phyloP scores from a whole-genome alignment of 768 basidiomycete species.

The Boletus rufocinnamomeus region DNA sequence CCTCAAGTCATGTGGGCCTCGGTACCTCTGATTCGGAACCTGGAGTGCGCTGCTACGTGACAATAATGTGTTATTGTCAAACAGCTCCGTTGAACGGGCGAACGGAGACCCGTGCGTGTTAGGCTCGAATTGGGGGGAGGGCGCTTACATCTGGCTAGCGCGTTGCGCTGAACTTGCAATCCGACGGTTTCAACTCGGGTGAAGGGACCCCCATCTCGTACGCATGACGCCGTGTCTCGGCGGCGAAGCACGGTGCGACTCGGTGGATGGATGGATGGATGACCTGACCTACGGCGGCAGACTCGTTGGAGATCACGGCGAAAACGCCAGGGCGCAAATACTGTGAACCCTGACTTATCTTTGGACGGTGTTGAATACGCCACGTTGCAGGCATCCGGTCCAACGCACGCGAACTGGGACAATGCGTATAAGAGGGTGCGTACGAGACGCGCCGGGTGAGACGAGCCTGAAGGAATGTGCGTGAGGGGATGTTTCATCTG shows the following conservation, averaged over 20 bases:
- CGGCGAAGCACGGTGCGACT: no score
- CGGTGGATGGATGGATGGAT: neutral
- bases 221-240: neutral
- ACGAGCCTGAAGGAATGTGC: neutral
- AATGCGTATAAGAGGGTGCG: no score
- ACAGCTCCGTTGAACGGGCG: neutral
- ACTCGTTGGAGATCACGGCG: neutral
- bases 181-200: neutral
- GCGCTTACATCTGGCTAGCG: neutral
- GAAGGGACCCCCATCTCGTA: neutral
- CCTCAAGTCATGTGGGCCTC: no score
- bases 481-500: neutral
- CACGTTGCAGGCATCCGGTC: neutral
- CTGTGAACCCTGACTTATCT: neutral
- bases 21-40: neutral
- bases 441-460: neutral
- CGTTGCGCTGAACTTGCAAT: neutral
- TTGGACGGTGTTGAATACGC: neutral
- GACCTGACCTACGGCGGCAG: neutral
- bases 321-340: neutral
- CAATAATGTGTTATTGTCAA: neutral
- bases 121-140: no score
- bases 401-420: no score
- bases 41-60: neutral
- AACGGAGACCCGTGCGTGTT: neutral